Conservation (phyloP, 768 basidiomycete species). For the Panaeolus cyanescens region DNA sequence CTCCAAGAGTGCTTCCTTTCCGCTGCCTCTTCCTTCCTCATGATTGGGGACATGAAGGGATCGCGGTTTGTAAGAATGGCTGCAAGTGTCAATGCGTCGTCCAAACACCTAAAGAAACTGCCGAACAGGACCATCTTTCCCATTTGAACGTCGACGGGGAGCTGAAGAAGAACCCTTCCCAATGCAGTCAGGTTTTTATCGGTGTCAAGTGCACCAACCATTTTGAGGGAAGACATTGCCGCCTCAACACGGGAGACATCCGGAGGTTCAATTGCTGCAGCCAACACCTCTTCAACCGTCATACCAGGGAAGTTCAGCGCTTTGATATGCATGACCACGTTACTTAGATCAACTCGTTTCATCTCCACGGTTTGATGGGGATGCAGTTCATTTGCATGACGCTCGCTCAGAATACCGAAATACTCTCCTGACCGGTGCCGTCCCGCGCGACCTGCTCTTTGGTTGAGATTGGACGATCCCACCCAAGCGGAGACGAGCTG, state of each 20-base stretch:
- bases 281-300: slow-evolving; percentile 85
- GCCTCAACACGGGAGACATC: slow-evolving; percentile 70
- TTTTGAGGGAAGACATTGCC: slow-evolving; percentile 77
- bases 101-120: slow-evolving; percentile 90
- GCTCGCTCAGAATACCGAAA: slow-evolving; percentile 75
- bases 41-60: slow-evolving; percentile 85
- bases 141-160: slow-evolving; percentile 89
- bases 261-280: slow-evolving; percentile 88
- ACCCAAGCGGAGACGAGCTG: slow-evolving; percentile 91
- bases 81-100: slow-evolving; percentile 86
- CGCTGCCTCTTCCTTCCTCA: slow-evolving; percentile 70
- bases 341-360: slow-evolving; percentile 87
- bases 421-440: slow-evolving; percentile 91
- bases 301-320: slow-evolving; percentile 87
- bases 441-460: slow-evolving; percentile 91
- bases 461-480: slow-evolving; percentile 86
- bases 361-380: slow-evolving; percentile 93
- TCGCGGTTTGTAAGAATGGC: slow-evolving; percentile 89
- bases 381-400: slow-evolving; percentile 59
- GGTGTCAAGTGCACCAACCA: slow-evolving; percentile 85
- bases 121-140: slow-evolving; percentile 90
- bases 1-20: slow-evolving; percentile 79
- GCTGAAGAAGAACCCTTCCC: slow-evolving; percentile 83
- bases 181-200: slow-evolving; percentile 81
- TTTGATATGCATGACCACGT: slow-evolving; percentile 96